phyloP scores from a whole-genome alignment of 805 yeast genomes.

The Clavispora carvajalis region DNA sequence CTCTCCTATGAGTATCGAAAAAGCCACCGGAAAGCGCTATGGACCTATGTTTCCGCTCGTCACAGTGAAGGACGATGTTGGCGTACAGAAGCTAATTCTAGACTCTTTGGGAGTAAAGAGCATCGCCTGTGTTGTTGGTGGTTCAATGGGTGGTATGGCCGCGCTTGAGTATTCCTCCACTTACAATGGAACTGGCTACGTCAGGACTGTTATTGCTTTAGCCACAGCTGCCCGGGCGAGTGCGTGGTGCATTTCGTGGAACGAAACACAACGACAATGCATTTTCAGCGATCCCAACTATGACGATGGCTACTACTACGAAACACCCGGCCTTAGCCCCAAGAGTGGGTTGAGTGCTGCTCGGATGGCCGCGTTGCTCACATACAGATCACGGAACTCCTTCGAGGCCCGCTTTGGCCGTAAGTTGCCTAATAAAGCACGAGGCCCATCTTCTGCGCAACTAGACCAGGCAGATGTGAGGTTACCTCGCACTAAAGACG shows the following conservation, averaged over 20 bases:
- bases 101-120: conserved; percentile 76
- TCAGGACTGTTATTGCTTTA: conserved; percentile 67
- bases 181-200: conserved; percentile 62
- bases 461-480: conserved; percentile 21
- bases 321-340: conserved; percentile 61
- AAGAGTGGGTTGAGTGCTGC: conserved; percentile 88
- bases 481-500: conserved; percentile 47
- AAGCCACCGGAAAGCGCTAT: conserved; percentile 67
- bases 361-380: conserved; percentile 91
- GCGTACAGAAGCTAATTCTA: conserved; percentile 68
- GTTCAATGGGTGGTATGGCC: conserved; percentile 99
- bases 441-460: conserved; percentile 1
- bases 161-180: conserved; percentile 75
- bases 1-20: conserved; percentile 80
- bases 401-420: conserved; percentile 93
- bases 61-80: conserved; percentile 89
- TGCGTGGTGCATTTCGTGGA: conserved; percentile 99
- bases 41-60: conserved; percentile 96
- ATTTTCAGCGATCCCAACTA: conserved; percentile 94
- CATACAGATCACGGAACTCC: conserved; percentile 87
- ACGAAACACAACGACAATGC: conserved; percentile 95
- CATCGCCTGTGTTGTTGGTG: conserved; percentile 86
- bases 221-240: conserved; percentile 94
- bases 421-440: conserved; percentile 30
- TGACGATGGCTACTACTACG: conserved; percentile 78